These are phyloP conservation scores for Podaxis mareebaensis DNA, from an alignment of 768 basidiomycete genomes.

Conservation along the genomic window DNA sequence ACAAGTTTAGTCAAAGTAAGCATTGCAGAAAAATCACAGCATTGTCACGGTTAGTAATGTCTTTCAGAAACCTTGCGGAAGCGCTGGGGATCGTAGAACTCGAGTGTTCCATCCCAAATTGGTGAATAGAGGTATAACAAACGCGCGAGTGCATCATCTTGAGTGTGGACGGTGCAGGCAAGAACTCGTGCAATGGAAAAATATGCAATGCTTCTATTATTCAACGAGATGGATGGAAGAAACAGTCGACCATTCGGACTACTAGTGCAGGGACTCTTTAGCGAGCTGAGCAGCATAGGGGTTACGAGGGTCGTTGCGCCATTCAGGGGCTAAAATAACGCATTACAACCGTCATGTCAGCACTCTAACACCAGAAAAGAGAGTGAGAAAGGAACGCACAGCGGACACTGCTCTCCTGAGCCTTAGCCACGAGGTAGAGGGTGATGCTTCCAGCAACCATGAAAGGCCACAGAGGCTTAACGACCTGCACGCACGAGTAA, in stretches of 20 bases:
- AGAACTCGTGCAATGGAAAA: not conserved
- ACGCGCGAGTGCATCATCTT: no score
- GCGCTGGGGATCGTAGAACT: not conserved
- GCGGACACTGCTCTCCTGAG: constrained; percentile 69
- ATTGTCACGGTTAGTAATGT: no score
- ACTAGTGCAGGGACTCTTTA: constrained; percentile 53
- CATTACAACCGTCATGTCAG: constrained; percentile 16
- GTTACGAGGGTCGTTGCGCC: constrained; percentile 77
- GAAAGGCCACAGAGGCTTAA: constrained; percentile 82
- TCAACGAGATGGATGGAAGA: not conserved
- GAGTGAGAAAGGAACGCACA: constrained; percentile 52
- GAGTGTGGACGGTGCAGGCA: not conserved
- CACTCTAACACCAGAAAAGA: not conserved
- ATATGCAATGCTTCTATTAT: constrained; percentile 4
- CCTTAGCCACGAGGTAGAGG: constrained; percentile 63
- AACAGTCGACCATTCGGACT: constrained; percentile 12
- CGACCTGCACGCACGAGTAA: constrained; percentile 43
- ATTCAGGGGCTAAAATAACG: constrained; percentile 52
- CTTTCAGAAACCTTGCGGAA: no score
- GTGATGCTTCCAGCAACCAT: constrained; percentile 64
- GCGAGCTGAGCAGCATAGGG: constrained; percentile 81
- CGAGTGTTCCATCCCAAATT: no score
- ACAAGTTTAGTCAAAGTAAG: no score
- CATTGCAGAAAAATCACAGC: no score
- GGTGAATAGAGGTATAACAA: no score